Base-by-base conservation (phyloP, 495 filamentous ascomycete species). In the Lepidopterella palustris region DNA sequence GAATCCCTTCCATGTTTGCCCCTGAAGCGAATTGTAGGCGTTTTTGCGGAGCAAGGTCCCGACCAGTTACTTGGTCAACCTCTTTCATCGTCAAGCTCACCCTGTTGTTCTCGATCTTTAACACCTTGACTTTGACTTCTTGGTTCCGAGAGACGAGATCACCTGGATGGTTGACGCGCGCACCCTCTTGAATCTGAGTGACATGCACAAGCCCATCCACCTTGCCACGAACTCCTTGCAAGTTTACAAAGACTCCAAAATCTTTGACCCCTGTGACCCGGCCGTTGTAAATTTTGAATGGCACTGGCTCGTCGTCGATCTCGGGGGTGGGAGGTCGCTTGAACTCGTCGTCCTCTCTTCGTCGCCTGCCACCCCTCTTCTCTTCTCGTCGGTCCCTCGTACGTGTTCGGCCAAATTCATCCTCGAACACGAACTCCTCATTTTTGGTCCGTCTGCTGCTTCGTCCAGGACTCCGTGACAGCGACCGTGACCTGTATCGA, bases 71-170 rank as follows among this genome's bases (percentile, higher is more conserved):
- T 70, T 98, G 93, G 62, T 98, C 95, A 13, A 95, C 93, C 54
- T 96, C 92, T 71, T 96, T 96, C 92, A 98, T 96, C 2, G 90
- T 95, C 13, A 98, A 75, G 3, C 90, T 90, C 64, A 97, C 86
- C 57, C 87, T 78, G 45, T 77, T 80, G 10, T 86, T 84, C 67
- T 96, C 84, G 54, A 96, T 88, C 65, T 89, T 97, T 67, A 87
- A 72, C 29, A 97, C 86, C 73, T 98, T 98, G 59, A 97, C 89
- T 70, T 95, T 96, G 56, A 98, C 89, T 2, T 83, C 77, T 70
- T 97, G 92, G 9, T 87, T 87, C 53, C 83, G 79, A 4, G 86
- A 82, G 3, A 98, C 79, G 3, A 97, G 76, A 68, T 98, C 93
- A 0, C 87, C 88, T 0, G 93, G 93, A 64, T 97, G 88, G 65